Evolutionary conservation across 108 stramenopile species (phyloP), one percentile per base, ranked within the genome.

Genomic region (Stephanodiscus minutulus): DNA sequence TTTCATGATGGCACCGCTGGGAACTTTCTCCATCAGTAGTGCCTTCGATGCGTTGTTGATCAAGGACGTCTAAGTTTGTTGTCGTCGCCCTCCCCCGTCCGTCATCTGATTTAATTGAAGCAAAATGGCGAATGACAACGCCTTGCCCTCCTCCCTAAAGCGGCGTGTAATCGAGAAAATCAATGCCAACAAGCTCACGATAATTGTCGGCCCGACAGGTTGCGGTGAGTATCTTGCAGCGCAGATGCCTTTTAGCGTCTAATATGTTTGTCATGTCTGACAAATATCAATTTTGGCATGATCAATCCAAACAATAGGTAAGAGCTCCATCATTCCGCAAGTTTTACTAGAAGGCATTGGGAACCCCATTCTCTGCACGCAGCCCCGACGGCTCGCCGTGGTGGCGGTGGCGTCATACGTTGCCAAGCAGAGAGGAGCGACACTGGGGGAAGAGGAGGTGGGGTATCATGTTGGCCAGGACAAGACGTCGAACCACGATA

Each of bases 391-490:
- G 7, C 41, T 84, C 0, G 83, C 83, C 12, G 83, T 84, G 5
- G 77, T 74, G 20, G 79, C 83, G 10, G 83, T 84, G 10, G 63
- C 83, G 6, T 52, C 67, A 29, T 64, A 68, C 22, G 79, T 84
- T 20, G 83, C 83, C 7, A 5, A 62, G 8, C 64, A 81, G 41
- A 61, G 83, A 10, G 41, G 39, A 25, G 37, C 44, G 27, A 17
- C 24, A 1, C 43, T 84, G 54, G 83, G 83, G 43, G 83, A 79
- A 0, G 43, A 59, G 15, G 79, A 84, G 41, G 79, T 84, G 22
- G 83, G 83, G 37, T 84, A 84, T 72, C 79, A 84, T 46, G 73
- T 84, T 20, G 83, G 83, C 39, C 83, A 84, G 33, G 58, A 73
- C 28, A 49, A 43, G 28, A 49, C 63, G 5, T 37, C 69, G 7